phyloP scores from a whole-genome alignment of 257 asterid species.

The Striga asiatica region DNA sequence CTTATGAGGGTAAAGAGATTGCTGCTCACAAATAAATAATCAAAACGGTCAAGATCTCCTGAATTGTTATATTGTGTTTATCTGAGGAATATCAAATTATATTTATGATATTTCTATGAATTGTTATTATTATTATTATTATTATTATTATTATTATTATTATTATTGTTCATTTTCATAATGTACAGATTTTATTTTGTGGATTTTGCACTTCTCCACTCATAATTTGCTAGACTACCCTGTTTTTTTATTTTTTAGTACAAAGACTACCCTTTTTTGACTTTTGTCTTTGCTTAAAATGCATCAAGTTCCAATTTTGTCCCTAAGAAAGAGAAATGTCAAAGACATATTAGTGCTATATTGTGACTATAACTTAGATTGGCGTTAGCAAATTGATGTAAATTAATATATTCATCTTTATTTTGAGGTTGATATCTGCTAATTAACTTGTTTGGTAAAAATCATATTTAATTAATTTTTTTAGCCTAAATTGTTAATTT shows the following conservation, averaged over 20 bases:
- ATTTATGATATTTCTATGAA: neutral
- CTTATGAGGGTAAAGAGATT: slow-evolving; percentile 24
- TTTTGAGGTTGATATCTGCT: too few species aligned
- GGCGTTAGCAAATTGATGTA: too few species aligned
- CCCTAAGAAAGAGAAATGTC: too few species aligned
- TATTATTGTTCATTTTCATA: neutral
- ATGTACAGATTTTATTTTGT: neutral
- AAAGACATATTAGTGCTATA: too few species aligned
- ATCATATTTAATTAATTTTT: too few species aligned
- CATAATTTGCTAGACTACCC: neutral
- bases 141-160: neutral
- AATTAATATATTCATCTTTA: too few species aligned
- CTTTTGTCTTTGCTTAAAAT: too few species aligned
- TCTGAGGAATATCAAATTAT: neutral
- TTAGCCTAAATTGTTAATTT: too few species aligned
- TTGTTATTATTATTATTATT: neutral
- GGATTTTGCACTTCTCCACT: neutral
- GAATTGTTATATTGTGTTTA: slow-evolving; percentile 16
- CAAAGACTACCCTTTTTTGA: too few species aligned
- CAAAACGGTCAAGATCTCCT: slow-evolving; percentile 31
- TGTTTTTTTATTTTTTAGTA: neutral
- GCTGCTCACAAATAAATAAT: slow-evolving; percentile 21
- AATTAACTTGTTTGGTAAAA: too few species aligned
- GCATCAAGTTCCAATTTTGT: too few species aligned
- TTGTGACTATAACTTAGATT: too few species aligned